A percentile compares a stretch with the other conserved stretches of the same genome.
phyloP scores from a whole-genome alignment of 1,284 basidiomycete species.

The Ustilago bromivora region DNA sequence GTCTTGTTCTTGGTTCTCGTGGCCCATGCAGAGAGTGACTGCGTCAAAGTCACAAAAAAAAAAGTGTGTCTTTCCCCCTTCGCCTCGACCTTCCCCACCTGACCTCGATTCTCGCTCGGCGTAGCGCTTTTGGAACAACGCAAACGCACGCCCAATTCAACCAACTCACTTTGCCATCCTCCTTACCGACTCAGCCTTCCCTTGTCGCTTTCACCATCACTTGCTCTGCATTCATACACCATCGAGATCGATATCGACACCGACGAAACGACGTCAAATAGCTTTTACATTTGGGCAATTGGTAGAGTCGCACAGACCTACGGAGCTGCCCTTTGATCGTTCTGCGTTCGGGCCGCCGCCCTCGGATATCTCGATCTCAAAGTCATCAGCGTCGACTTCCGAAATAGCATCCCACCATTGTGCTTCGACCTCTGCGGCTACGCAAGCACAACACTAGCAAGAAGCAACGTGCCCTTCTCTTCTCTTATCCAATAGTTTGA shows the following conservation, averaged over 20 bases:
- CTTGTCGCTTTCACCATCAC: background rate
- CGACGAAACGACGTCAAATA: background rate
- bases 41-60: background rate
- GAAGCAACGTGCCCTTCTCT: background rate
- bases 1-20: background rate
- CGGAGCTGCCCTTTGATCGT: background rate
- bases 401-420: background rate
- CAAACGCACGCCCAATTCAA: background rate
- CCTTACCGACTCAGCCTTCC: too few species aligned
- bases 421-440: background rate
- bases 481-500: background rate
- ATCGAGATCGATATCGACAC: background rate
- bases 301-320: background rate
- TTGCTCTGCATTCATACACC: too few species aligned
- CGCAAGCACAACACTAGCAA: background rate
- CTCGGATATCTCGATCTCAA: background rate
- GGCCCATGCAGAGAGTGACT: conserved; percentile 4
- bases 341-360: conserved; percentile 4
- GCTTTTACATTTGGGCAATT: background rate
- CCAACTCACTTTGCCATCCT: background rate
- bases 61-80: background rate
- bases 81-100: background rate
- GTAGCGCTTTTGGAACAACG: background rate
- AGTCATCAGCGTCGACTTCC: background rate
- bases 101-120: conserved; percentile 1